phyloP scores from a whole-genome alignment of 2,329 filamentous ascomycete genomes.

The Fusarium subglutinans region DNA sequence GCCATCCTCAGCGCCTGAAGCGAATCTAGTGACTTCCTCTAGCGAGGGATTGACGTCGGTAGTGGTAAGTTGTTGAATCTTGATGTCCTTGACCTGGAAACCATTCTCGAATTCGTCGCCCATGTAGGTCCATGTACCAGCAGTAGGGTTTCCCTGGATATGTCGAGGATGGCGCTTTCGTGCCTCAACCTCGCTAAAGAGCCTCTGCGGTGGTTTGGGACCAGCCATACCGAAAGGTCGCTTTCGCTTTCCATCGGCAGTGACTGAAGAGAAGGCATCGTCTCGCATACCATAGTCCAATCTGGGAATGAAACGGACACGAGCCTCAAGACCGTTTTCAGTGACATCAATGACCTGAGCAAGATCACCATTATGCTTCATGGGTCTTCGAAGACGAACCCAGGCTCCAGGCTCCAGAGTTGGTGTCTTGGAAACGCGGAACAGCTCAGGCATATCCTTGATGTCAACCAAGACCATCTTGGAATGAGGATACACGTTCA shows the following conservation, averaged over 20 bases:
- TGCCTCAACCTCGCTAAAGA: slow-evolving; percentile 94
- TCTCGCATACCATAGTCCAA: slow-evolving; percentile 92
- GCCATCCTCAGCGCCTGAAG: slow-evolving; percentile 87
- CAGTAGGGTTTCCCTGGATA: slow-evolving; percentile 75
- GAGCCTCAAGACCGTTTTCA: slow-evolving; percentile 88
- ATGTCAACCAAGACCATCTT: slow-evolving; percentile 91
- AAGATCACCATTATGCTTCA: slow-evolving; percentile 87
- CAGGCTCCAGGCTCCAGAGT: slow-evolving; percentile 88
- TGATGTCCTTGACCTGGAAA: slow-evolving; percentile 93
- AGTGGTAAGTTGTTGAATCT: slow-evolving; percentile 84
- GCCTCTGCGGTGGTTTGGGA: slow-evolving; percentile 82
- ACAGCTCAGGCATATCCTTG: slow-evolving; percentile 97
- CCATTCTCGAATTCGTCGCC: slow-evolving; percentile 92
- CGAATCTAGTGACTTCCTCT: slow-evolving; percentile 96
- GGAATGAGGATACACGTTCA: slow-evolving; percentile 88
- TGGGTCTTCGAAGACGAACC: slow-evolving; percentile 83
- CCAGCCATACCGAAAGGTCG: slow-evolving; percentile 67
- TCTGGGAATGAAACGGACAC: slow-evolving; percentile 86
- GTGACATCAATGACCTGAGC: slow-evolving; percentile 93
- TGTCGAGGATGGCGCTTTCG: slow-evolving; percentile 81
- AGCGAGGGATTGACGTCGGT: slow-evolving; percentile 92
- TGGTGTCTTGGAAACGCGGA: slow-evolving; percentile 87
- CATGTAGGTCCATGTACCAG: slow-evolving; percentile 84
- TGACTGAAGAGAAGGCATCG: slow-evolving; percentile 62
- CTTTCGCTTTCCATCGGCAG: slow-evolving; percentile 80